Conservation (phyloP, 2,329 filamentous ascomycete genomes). For the Trichoderma aggressivum region DNA sequence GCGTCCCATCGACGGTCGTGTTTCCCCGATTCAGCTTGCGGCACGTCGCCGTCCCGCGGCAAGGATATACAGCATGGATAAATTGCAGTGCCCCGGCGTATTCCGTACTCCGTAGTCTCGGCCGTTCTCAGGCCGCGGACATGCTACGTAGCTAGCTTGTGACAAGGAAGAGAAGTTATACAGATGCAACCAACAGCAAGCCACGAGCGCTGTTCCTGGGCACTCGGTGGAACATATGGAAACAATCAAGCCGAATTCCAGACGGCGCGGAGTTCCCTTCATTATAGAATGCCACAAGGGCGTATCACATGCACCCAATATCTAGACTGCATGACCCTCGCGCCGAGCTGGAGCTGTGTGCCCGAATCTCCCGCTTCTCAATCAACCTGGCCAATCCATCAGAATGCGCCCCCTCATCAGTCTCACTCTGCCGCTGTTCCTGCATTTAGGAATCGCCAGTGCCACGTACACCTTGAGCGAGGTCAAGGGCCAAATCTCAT, state of each 20-base stretch:
- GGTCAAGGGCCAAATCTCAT: conserved; percentile 21
- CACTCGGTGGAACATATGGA: not conserved
- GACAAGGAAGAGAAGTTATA: not conserved
- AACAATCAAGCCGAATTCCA: not conserved
- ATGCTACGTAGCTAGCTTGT: not conserved
- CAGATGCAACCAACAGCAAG: not conserved
- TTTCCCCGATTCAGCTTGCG: not conserved
- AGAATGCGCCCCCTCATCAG: not conserved
- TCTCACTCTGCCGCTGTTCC: not conserved
- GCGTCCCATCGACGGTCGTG: not conserved
- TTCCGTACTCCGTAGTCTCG: not conserved
- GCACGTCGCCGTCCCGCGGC: not conserved
- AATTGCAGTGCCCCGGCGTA: not conserved
- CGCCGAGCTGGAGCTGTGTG: not conserved
- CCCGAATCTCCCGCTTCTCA: not conserved
- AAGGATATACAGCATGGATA: not conserved
- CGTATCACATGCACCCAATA: not conserved
- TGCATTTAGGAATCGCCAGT: not conserved
- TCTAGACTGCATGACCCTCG: not conserved
- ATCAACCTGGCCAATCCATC: not conserved
- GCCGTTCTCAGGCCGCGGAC: not conserved
- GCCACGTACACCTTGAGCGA: conserved; percentile 6
- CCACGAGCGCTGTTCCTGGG: not conserved
- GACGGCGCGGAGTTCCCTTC: not conserved
- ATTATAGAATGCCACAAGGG: not conserved